Evolutionary conservation across 1,284 basidiomycete genomes (phyloP).

Genomic region (Kwoniella shivajii): DNA sequence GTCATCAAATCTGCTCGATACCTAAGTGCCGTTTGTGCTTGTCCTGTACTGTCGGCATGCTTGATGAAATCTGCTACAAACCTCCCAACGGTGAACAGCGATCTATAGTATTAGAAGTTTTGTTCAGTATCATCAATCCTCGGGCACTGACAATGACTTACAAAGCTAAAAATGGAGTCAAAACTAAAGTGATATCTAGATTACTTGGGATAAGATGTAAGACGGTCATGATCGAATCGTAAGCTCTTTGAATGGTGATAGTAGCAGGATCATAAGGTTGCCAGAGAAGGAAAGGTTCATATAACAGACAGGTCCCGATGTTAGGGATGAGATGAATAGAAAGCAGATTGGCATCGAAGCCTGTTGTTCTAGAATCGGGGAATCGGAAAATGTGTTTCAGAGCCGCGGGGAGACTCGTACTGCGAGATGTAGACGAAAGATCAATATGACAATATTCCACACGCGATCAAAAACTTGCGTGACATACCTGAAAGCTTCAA

Average conservation of each 20-base stretch:
- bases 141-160: conserved; percentile 22
- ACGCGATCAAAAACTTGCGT: neutral
- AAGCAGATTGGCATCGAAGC: conserved; percentile 38
- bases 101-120: conserved; percentile 24
- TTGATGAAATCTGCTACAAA: conserved; percentile 35
- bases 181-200: conserved; percentile 38
- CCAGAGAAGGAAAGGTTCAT: conserved; percentile 45
- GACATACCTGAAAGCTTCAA: conserved; percentile 39
- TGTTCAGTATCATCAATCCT: neutral
- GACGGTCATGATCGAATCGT: conserved; percentile 37
- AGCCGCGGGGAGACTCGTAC: conserved; percentile 26
- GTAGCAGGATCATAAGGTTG: conserved; percentile 19
- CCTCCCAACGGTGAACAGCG: conserved; percentile 38
- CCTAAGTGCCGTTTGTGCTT: conserved; percentile 29
- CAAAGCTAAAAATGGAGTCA: conserved; percentile 40
- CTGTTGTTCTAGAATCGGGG: conserved; percentile 14
- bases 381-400: conserved; percentile 39
- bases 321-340: conserved; percentile 45
- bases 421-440: neutral
- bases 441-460: neutral
- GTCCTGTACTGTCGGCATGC: conserved; percentile 21
- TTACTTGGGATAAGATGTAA: conserved; percentile 47
- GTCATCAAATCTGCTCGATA: conserved; percentile 36
- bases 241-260: conserved; percentile 28
- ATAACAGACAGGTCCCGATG: conserved; percentile 32